Percentiles rank a stretch among this genome's conserved stretches.
Conservation (phyloP, 805 yeast species). For the Kuraishia capsulata region DNA sequence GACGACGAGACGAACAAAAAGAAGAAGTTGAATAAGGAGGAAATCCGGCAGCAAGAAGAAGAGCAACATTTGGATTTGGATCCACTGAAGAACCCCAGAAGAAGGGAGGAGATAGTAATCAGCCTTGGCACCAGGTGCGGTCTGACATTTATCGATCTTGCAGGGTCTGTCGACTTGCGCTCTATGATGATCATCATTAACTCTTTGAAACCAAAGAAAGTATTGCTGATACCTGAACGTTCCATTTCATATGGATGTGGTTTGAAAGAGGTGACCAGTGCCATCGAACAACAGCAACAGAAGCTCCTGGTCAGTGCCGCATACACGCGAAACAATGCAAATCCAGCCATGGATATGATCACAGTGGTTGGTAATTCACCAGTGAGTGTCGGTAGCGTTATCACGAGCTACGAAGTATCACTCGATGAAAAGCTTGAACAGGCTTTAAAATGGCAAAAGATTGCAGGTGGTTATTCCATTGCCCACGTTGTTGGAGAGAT, state of each 20-base stretch:
- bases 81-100: constrained; percentile 42
- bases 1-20: constrained; percentile 21
- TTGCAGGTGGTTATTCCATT: constrained; percentile 72
- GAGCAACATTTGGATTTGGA: constrained; percentile 28
- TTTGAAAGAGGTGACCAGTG: constrained; percentile 7
- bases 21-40: constrained; percentile 20
- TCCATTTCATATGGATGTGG: constrained; percentile 13
- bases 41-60: constrained; percentile 14
- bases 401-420: constrained; percentile 48
- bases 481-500: constrained; percentile 76
- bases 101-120: constrained; percentile 23
- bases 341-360: constrained; percentile 18
- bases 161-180: constrained; percentile 78
- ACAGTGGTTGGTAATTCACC: constrained; percentile 27
- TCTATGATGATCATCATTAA: constrained; percentile 75
- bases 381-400: constrained; percentile 43
- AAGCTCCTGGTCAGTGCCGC: neutral
- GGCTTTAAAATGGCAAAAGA: constrained; percentile 73
- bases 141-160: constrained; percentile 66
- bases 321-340: constrained; percentile 3
- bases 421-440: constrained; percentile 56
- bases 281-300: constrained; percentile 1
- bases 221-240: constrained; percentile 35
- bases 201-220: constrained; percentile 65
- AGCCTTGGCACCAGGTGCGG: constrained; percentile 57